Evolutionary conservation across 805 yeast species (phyloP).

Genomic region (Starmerella stellata): DNA sequence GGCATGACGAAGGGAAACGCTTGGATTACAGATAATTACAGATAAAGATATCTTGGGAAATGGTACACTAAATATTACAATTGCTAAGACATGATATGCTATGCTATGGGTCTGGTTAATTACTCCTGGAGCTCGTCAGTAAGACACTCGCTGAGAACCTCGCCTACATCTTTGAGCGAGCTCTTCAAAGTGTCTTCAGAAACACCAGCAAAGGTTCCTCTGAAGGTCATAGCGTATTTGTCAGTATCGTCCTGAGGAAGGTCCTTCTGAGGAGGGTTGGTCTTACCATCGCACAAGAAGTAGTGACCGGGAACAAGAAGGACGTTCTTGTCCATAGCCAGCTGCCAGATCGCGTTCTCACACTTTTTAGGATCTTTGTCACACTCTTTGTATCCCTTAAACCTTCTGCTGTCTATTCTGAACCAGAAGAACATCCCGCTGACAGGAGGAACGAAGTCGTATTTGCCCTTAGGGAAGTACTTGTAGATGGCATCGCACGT

Average conservation of each 20-base stretch:
- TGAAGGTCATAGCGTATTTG: slow-evolving; percentile 24
- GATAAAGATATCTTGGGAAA: too few species aligned
- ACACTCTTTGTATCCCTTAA: slow-evolving; percentile 28
- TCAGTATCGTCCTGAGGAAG: slow-evolving; percentile 18
- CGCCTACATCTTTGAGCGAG: slow-evolving; percentile 24
- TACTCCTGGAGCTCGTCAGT: too few species aligned
- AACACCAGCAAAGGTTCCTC: slow-evolving; percentile 30
- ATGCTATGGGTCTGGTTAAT: too few species aligned
- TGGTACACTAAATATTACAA: too few species aligned
- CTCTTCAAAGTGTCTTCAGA: slow-evolving; percentile 21
- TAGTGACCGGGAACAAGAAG: slow-evolving; percentile 28
- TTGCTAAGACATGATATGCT: too few species aligned
- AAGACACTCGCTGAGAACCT: slow-evolving; percentile 19
- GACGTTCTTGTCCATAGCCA: slow-evolving; percentile 22
- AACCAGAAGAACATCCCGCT: slow-evolving; percentile 40
- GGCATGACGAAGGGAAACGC: too few species aligned
- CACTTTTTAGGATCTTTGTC: slow-evolving; percentile 18
- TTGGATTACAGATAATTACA: too few species aligned
- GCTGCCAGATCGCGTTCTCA: slow-evolving; percentile 23
- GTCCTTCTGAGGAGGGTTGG: slow-evolving; percentile 24
- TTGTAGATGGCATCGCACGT: slow-evolving; percentile 59
- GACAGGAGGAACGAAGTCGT: slow-evolving; percentile 27
- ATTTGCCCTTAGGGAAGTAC: slow-evolving; percentile 31
- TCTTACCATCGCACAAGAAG: slow-evolving; percentile 21
- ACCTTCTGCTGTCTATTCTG: slow-evolving; percentile 34